Conservation (phyloP, 768 basidiomycete species). For the Nevesoporus exiguus region DNA sequence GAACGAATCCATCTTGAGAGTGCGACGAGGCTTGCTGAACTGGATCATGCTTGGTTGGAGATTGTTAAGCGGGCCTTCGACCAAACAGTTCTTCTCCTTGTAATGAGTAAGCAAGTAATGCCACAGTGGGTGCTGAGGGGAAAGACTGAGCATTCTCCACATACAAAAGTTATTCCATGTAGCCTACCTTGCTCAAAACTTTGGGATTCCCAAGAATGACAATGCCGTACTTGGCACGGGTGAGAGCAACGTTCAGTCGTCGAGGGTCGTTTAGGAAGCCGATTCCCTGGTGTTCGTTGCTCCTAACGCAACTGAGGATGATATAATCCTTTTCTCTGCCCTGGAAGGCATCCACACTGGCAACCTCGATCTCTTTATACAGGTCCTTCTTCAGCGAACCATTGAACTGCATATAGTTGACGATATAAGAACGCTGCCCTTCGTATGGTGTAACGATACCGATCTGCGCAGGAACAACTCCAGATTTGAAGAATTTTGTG, state of each 20-base stretch:
- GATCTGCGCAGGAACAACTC: constrained; percentile 92
- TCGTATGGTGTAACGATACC: constrained; percentile 99
- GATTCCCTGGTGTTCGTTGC: constrained; percentile 99
- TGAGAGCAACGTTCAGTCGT: constrained; percentile 93
- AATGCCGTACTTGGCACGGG: constrained; percentile 95
- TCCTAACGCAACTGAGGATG: constrained; percentile 94
- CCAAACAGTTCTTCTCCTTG: constrained; percentile 91
- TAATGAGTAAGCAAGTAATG: constrained; percentile 97
- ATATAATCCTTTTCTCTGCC: constrained; percentile 99
- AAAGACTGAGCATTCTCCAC: constrained; percentile 10
- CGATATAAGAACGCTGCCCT: constrained; percentile 96
- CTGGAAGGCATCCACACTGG: constrained; percentile 98
- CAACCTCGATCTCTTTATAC: constrained; percentile 99
- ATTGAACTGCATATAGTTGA: constrained; percentile 99
- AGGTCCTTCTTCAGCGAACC: constrained; percentile 98
- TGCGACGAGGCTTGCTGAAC: constrained; percentile 94
- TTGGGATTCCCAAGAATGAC: constrained; percentile 99
- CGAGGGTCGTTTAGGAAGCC: constrained; percentile 98
- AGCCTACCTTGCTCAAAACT: constrained; percentile 90
- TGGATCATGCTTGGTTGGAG: constrained; percentile 98
- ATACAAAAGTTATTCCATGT: constrained; percentile 1
- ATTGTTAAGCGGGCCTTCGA: constrained; percentile 95
- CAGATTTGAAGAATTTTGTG: constrained; percentile 99
- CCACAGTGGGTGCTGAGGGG: constrained; percentile 89
- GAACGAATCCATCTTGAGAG: constrained; percentile 92